A percentile compares a stretch with the other conserved stretches of the same genome.
Conservation (phyloP, 805 yeast genomes). For the Naumovozyma dairenensis region DNA sequence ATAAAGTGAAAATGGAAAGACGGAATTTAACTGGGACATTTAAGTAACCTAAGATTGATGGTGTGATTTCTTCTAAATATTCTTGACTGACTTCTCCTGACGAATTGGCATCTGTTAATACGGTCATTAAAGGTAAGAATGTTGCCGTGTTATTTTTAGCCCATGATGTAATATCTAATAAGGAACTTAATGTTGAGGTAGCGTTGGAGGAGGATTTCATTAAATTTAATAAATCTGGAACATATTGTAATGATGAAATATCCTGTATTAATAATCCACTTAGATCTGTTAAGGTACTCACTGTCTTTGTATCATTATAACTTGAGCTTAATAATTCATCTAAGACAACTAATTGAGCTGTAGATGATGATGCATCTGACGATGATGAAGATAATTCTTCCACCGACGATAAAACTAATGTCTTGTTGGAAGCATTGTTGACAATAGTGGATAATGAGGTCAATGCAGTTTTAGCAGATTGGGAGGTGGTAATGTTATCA, state of each 20-base stretch:
- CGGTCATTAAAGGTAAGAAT: constrained; percentile 15
- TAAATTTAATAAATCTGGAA: constrained; percentile 18
- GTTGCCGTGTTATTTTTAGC: constrained; percentile 14
- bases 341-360: constrained; percentile 17
- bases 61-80: constrained; percentile 16
- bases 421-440: constrained; percentile 11
- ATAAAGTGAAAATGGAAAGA: constrained; percentile 24
- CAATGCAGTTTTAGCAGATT: constrained; percentile 16
- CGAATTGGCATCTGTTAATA: constrained; percentile 13
- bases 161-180: constrained; percentile 18
- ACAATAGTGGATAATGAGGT: constrained; percentile 13
- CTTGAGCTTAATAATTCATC: constrained; percentile 15
- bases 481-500: constrained; percentile 16
- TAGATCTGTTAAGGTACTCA: constrained; percentile 13
- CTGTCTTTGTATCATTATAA: constrained; percentile 15
- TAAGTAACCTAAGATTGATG: constrained; percentile 19
- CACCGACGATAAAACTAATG: constrained; percentile 13
- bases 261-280: constrained; percentile 10
- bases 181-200: constrained; percentile 16
- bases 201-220: constrained; percentile 18
- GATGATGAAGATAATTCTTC: constrained; percentile 10
- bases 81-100: constrained; percentile 12
- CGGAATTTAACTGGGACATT: constrained; percentile 22
- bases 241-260: constrained; percentile 10
- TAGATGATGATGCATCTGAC: constrained; percentile 15